Evolutionary conservation across 164 flowering plant species (phyloP).

Genomic region (Brasenia schreberi): DNA sequence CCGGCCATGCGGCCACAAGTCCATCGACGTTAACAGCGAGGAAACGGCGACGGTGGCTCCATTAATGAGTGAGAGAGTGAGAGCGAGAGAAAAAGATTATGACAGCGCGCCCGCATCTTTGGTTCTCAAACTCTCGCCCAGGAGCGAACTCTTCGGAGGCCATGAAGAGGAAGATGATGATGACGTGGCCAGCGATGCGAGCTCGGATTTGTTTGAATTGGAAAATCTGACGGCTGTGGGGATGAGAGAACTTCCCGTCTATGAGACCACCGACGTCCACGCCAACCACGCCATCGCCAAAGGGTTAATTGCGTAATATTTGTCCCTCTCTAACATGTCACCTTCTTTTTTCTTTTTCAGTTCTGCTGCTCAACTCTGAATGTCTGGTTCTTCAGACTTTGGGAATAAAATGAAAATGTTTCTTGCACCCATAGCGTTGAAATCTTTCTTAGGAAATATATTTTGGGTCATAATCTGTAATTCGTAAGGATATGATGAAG

Average conservation of each 20-base stretch:
- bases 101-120: neutral
- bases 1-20: conserved; percentile 45
- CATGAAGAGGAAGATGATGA: conserved; percentile 25
- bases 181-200: conserved; percentile 53
- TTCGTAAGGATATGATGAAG: too few relatives aligned
- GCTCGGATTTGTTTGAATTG: conserved; percentile 91
- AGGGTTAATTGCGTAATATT: conserved; percentile 43
- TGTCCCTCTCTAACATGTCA: neutral
- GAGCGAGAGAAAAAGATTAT: neutral
- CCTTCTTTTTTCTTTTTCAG: neutral
- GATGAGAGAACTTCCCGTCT: conserved; percentile 79
- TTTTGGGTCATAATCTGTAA: too few relatives aligned
- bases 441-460: too few relatives aligned
- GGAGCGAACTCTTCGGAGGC: neutral
- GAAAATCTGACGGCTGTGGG: conserved; percentile 62
- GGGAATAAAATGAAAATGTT: too few relatives aligned
- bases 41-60: neutral
- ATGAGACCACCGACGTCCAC: conserved; percentile 66
- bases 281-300: conserved; percentile 65
- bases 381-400: too few relatives aligned
- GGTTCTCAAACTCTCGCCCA: neutral
- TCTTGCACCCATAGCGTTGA: too few relatives aligned
- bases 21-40: conserved; percentile 2
- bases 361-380: too few relatives aligned
- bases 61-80: neutral